Conservation (phyloP, 495 filamentous ascomycete genomes). For the Xylaria curta region DNA sequence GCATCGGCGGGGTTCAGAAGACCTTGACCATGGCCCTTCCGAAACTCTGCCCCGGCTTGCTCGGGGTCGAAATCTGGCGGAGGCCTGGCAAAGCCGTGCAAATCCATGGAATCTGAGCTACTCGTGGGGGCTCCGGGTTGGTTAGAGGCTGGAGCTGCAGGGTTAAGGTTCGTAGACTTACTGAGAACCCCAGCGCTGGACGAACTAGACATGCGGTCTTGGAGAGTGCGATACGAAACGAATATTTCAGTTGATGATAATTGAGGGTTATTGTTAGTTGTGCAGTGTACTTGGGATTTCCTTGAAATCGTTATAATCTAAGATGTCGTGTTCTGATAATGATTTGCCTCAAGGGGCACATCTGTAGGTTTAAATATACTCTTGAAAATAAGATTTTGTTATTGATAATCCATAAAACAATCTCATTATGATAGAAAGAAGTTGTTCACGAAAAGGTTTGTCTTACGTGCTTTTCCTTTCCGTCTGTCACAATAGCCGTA, state of each 20-base stretch:
- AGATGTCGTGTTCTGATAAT: neutral
- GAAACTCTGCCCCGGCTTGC: neutral
- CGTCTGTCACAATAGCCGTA: neutral
- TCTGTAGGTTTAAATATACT: neutral
- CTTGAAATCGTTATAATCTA: neutral
- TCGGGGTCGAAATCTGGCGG: slow-evolving; percentile 30
- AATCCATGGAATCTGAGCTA: neutral
- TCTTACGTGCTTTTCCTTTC: neutral
- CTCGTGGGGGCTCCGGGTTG: neutral
- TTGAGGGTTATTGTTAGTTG: neutral
- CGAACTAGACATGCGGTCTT: neutral
- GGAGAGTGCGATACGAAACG: neutral
- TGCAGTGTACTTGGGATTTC: neutral
- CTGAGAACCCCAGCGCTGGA: neutral
- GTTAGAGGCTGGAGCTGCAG: neutral
- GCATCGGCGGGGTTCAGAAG: neutral
- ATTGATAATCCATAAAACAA: neutral
- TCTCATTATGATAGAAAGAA: neutral
- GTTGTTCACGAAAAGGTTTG: neutral
- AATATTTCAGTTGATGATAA: neutral
- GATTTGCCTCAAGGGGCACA: neutral
- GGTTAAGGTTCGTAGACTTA: neutral
- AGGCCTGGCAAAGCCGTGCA: slow-evolving; percentile 20
- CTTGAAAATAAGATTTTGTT: neutral
- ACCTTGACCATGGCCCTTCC: neutral